Evolutionary conservation across 23 red algal species (phyloP), one percentile per base, ranked within the genome.

Genomic region (Pyropia haitanensis): DNA sequence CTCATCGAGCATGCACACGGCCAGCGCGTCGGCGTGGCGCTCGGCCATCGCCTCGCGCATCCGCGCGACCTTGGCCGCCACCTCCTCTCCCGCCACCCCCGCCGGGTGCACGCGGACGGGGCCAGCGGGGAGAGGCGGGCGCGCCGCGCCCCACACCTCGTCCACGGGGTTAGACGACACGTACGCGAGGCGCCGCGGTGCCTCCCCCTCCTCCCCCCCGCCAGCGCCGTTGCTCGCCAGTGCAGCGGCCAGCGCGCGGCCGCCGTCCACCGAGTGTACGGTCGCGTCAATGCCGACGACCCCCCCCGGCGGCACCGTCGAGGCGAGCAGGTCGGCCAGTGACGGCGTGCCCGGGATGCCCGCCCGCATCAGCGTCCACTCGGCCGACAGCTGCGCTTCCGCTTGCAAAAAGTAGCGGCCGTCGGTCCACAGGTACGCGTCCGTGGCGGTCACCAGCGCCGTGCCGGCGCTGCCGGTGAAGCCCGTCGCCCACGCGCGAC

Each of bases 401-500:
- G 93, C 93, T 72, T 97, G 93, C 60, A 97, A 56, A 79, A 90
- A 90, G 61, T 97, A 97, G 58, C 93, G 71, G 14, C 93, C 85
- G 68, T 97, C 93, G 6, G 93, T 97, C 77, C 80, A 97, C 53
- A 77, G 75, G 18, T 62, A 74, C 8, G 93, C 93, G 13, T 56
- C 46, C n/a, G 81, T 53, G 2, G 25, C 34, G 9, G 85, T 90
- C 20, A 97, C 65, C 28, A 97, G 31, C n/a, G 81, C 93, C 2
- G 78, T 82, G 8, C 93, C 93, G 19, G 93, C 93, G 14, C 73
- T 82, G 23, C 93, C 93, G n/a, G 72, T 76, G 58, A 97, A 97
- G 25, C 72, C 85, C n/a, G 79, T 73, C 48, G 90, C 39, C 61
- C 81, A 97, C 8, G 86, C 78, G 17, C 93, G 77, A 18, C 93